Base-by-base conservation (phyloP, 257 asterid genomes). In the Eustoma russellianum region DNA sequence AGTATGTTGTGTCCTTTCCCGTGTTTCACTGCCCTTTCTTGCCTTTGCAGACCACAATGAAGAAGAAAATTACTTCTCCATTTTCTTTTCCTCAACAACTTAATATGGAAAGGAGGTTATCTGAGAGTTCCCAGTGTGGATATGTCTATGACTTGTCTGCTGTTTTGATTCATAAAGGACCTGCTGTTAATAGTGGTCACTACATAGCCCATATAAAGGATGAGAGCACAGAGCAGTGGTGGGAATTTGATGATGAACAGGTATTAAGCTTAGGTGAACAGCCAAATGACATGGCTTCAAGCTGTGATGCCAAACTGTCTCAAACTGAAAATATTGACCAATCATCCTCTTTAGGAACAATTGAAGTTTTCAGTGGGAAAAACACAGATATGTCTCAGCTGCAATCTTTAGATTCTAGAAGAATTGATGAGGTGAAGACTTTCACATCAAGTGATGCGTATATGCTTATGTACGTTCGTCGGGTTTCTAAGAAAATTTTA, bases 211-310 rank as follows among this genome's bases (percentile, higher is more conserved):
- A 87, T 70, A 76, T 91, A 67, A 91, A 75, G 93, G 93, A 91
- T 61, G 81, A 76, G 56, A 82, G 82, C 69, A 75, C 86, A 44
- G 88, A 79, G 62, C 83, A 75, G 66, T 91, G 98, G 98, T 91
- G 98, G 98, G 98, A 87, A 69, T 91, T 91, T 80, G 98, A 91
- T 63, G 98, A 87, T 64, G 98, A 91, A 63, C 78, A 54, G 15
- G 96, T 91, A 61, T 82, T 94, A 46, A 75, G 76, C 65, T 78
- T 91, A 76, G 98, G 98, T 52, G 59, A 64, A 52, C 81, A 80
- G 62, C 98, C 98, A 35, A 84, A 87, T 44, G 64, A 80, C 17
- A 51, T 59, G 56, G 55, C 83, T 60, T 79, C 90, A 50, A 62
- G 16, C 55, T 47, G 78, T 67, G 75, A 74, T 50, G 62, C 70